Percentiles rank a stretch among this genome's conserved stretches.
phyloP scores from a whole-genome alignment of 2,329 filamentous ascomycete species.

The Aspergillus intermedius region DNA sequence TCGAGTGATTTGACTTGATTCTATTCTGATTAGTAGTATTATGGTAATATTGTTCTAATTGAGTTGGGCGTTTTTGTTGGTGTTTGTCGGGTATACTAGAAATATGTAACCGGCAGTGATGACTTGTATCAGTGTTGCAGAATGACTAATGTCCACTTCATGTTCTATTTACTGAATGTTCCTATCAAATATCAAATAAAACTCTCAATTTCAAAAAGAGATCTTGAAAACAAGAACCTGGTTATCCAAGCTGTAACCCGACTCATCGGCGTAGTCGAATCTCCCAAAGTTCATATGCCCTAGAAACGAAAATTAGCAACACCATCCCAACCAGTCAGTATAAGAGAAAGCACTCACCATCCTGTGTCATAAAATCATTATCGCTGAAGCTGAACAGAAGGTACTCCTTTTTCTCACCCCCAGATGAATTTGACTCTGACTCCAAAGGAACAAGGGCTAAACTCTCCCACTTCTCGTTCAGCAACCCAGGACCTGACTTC shows the following conservation, averaged over 20 bases:
- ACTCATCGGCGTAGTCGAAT: constrained; percentile 50
- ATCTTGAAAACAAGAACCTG: constrained; percentile 56
- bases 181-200: too few species aligned
- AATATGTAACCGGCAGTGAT: too few species aligned
- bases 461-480: constrained; percentile 76
- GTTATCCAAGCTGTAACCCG: constrained; percentile 53
- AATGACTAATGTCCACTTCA: too few species aligned
- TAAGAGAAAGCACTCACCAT: constrained; percentile 41
- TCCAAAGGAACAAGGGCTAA: constrained; percentile 57
- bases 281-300: constrained; percentile 53
- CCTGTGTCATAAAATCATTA: constrained; percentile 69
- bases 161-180: not conserved
- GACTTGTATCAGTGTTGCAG: too few species aligned
- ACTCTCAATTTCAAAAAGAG: constrained; percentile 12
- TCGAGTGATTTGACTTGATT: not conserved
- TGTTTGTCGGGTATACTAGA: too few species aligned
- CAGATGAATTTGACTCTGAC: constrained; percentile 24
- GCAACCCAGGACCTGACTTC: constrained; percentile 47
- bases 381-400: constrained; percentile 63
- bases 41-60: not conserved
- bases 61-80: not conserved
- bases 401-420: constrained; percentile 50
- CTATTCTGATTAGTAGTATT: not conserved
- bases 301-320: constrained; percentile 11
- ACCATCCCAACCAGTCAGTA: not conserved